Conservation (phyloP, 2,329 filamentous ascomycete species). For the Cercospora sojina region DNA sequence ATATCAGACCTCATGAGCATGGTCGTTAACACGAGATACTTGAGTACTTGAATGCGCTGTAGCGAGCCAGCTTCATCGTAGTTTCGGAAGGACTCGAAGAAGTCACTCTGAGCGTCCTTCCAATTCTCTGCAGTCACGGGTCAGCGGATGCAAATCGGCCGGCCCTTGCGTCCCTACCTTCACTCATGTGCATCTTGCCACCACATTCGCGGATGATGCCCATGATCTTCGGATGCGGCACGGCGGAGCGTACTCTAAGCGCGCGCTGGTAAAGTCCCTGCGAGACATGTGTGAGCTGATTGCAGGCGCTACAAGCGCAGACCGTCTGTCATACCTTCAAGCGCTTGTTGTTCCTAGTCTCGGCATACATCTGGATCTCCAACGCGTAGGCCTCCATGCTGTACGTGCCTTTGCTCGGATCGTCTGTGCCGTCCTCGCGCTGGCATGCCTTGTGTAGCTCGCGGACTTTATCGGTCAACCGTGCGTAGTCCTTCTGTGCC, state of each 20-base stretch:
- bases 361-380: slow-evolving; percentile 98
- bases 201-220: slow-evolving; percentile 98
- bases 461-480: slow-evolving; percentile 76
- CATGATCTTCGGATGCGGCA: slow-evolving; percentile 98
- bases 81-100: slow-evolving; percentile 98
- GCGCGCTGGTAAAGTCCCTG: slow-evolving; percentile 83
- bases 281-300: slow-evolving; percentile 18
- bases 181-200: slow-evolving; percentile 99
- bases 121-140: slow-evolving; percentile 69
- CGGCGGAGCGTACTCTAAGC: slow-evolving; percentile 88
- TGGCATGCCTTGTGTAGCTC: slow-evolving; percentile 90
- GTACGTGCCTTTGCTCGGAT: slow-evolving; percentile 94
- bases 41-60: slow-evolving; percentile 94
- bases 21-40: slow-evolving; percentile 92
- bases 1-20: slow-evolving; percentile 99
- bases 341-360: slow-evolving; percentile 96
- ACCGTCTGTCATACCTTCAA: slow-evolving; percentile 61
- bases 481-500: slow-evolving; percentile 82
- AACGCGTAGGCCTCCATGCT: slow-evolving; percentile 92
- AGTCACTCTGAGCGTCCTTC: slow-evolving; percentile 95
- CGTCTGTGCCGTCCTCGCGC: slow-evolving; percentile 79
- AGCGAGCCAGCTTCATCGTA: slow-evolving; percentile 97
- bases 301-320: slow-evolving; percentile 11
- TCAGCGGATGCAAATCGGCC: slow-evolving; percentile 27
- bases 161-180: slow-evolving; percentile 52